Base-by-base conservation (phyloP, 2,329 filamentous ascomycete genomes). In the Neofusicoccum laricinum region DNA sequence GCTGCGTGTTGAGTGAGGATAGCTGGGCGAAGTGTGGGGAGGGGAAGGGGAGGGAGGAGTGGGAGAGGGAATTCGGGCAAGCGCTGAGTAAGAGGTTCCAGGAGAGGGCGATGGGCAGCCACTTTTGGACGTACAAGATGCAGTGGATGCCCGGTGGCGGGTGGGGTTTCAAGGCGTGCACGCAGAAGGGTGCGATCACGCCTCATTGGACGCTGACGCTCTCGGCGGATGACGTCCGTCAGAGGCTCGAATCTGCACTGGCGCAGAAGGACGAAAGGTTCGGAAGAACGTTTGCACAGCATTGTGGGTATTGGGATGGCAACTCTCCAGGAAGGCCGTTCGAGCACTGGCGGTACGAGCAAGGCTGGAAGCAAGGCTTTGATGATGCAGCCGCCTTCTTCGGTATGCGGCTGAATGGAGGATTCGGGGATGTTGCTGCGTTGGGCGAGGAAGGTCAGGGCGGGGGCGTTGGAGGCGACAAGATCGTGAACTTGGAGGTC, bases 51-150 rank as follows among this genome's bases (percentile, higher is more conserved):
- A 78, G 78, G 64, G 73, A 79, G 25, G 74, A 79, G 6, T 73
- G 81, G 6, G 76, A 78, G 0, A 71, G 70, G 2, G 72, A 78
- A 21, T 85, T 86, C 68, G 83, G 83, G 12, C 75, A 77, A 49
- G 78, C 77, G 1, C 80, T 87, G 69, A 80, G 77, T 30, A 69
- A 76, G 11, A 77, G 77, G 48, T 87, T 81, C 72, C 80, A 84
- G 64, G 69, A 79, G n/a, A 78, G 77, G 49, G 73, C 82, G 14
- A 82, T 81, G 2, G 85, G 85, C 1, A 78, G 77, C 36, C 86
- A 82, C 69, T 88, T 87, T 75, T 87, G 85, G 85, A 87, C 85
- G 0, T 84, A 79, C 69, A 85, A 85, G 63, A 87, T 87, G 67
- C 80, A 85, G 67, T 87, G 85, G 84, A 85, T 85, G 80, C 80